Base-by-base conservation (phyloP, 2,329 filamentous ascomycete species). In the Calonectria henricotiae region DNA sequence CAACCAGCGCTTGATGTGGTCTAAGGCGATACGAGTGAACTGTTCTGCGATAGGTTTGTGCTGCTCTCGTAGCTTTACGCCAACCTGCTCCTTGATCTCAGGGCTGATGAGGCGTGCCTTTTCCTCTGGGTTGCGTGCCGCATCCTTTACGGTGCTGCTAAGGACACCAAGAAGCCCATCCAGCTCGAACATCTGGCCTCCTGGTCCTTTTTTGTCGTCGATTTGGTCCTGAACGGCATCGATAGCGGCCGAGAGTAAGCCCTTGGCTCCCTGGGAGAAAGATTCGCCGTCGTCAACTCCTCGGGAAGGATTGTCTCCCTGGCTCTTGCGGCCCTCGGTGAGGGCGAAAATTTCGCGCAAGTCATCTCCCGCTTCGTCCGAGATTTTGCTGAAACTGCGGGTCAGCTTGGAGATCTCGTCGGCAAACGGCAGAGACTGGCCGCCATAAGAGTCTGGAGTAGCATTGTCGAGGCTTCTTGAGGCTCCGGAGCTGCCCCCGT, bases 1-100 rank as follows among this genome's bases (percentile, higher is more conserved):
- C 49, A 85, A 75, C 83, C 83, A 86, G 58, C 77, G 79, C 79
- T 86, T 86, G 79, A 86, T 84, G 64, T 85, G 84, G 6, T 85
- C 83, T n/a, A 86, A 75, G 0, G 84, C 84, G 49, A 86, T 84
- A 30, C 79, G 79, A 2, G 84, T 86, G 54, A 86, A 86, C 71
- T 85, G 83, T 74, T 85, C 84, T 1, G 84, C 84, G 65, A 86
- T 81, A 6, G 83, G 80, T 0, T 80, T 82, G 60, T 86, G 84
- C 69, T 85, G 84, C 71, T 83, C 77, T 20, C 80, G 78, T 20
- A 86, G 78, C 75, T 83, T 84, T 6, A 72, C 75, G 39, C 80
- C 82, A 51, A 86, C 82, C 58, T 80, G 79, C 25, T 85, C 84
- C 73, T 85, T 86, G 80, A 86, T 86, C 76, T 86, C 84, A 4